phyloP scores from a whole-genome alignment of 2,329 filamentous ascomycete genomes.

The Stenocarpella maydis region DNA sequence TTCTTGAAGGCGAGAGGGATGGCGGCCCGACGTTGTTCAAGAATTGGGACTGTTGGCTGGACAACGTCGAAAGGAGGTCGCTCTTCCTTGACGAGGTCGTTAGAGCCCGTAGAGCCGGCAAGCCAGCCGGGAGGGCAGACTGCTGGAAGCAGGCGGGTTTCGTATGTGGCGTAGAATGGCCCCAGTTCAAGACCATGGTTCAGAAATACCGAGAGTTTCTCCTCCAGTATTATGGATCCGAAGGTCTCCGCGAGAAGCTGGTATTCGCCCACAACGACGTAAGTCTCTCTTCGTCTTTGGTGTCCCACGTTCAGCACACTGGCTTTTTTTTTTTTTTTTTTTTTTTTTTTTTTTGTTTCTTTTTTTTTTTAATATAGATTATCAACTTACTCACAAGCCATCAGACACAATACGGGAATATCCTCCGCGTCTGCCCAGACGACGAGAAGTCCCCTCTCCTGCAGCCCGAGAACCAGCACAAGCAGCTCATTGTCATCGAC shows the following conservation, averaged over 20 bases:
- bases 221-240: slow-evolving; percentile 71
- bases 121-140: slow-evolving; percentile 43
- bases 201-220: slow-evolving; percentile 81
- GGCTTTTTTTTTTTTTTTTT: too few species aligned
- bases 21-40: slow-evolving; percentile 85
- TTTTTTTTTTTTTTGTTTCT: too few species aligned
- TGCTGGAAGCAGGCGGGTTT: slow-evolving; percentile 76
- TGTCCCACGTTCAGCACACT: neutral
- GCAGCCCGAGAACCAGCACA: slow-evolving; percentile 90
- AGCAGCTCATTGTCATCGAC: slow-evolving; percentile 95
- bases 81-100: slow-evolving; percentile 57
- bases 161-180: slow-evolving; percentile 87
- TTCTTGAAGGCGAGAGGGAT: slow-evolving; percentile 79
- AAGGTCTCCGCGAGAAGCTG: slow-evolving; percentile 75
- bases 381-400: slow-evolving; percentile 3
- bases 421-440: slow-evolving; percentile 75
- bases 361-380: too few species aligned
- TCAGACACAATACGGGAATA: slow-evolving; percentile 97
- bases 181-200: slow-evolving; percentile 76
- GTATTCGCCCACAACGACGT: slow-evolving; percentile 99
- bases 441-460: slow-evolving; percentile 85
- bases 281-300: slow-evolving; percentile 46
- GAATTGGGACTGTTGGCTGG: slow-evolving; percentile 94
- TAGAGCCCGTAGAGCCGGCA: slow-evolving; percentile 34
- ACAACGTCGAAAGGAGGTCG: slow-evolving; percentile 68